A percentile compares a stretch with the other conserved stretches of the same genome.
Evolutionary conservation across 108 stramenopile genomes (phyloP).

Genomic region (Aurantiochytrium sp.): DNA sequence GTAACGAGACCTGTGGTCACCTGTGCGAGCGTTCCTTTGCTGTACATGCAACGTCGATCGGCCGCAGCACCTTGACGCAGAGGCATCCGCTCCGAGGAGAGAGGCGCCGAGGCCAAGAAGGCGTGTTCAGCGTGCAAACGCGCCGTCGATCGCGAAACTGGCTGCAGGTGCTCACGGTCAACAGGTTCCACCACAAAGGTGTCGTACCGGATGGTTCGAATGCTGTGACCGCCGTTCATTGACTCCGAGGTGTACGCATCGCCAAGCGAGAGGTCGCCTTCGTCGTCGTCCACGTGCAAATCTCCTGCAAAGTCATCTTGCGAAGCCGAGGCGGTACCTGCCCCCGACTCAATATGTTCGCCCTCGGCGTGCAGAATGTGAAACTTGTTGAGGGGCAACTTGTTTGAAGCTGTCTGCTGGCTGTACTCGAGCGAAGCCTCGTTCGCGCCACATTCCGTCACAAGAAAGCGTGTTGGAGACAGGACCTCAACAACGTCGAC

Average conservation of each 20-base stretch:
- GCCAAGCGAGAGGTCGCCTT: background rate
- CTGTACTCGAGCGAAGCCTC: background rate
- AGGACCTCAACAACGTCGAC: background rate
- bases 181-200: background rate
- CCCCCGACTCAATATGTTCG: background rate
- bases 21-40: background rate
- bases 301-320: background rate
- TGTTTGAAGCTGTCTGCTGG: background rate
- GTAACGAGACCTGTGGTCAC: background rate
- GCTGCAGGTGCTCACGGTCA: background rate
- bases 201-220: background rate
- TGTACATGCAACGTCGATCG: background rate
- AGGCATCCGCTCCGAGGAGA: background rate
- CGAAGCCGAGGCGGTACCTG: background rate
- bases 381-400: background rate
- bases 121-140: background rate
- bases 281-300: background rate
- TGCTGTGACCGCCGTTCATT: background rate
- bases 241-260: too few relatives aligned
- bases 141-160: background rate
- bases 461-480: background rate
- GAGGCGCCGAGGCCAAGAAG: background rate
- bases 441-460: background rate
- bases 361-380: background rate
- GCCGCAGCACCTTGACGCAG: background rate